Evolutionary conservation across 1,284 basidiomycete species (phyloP).

Genomic region (Ustilago nuda): DNA sequence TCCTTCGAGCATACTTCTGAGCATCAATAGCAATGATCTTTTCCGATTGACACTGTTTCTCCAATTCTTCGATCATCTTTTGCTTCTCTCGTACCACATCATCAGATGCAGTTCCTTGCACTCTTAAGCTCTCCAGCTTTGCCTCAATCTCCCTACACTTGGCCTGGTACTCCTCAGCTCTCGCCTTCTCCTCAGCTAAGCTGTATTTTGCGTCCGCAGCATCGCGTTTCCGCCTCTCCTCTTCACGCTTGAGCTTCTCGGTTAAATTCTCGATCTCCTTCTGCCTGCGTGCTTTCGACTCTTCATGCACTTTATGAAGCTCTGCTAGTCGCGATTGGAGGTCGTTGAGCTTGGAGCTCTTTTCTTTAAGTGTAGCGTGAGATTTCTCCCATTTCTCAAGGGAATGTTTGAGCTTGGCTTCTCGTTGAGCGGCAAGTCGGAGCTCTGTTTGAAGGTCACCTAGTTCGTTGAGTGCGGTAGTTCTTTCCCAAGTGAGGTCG

Average conservation of each 20-base stretch:
- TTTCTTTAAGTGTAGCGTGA: conserved; percentile 42
- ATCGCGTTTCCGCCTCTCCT: conserved; percentile 29
- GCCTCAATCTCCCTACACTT: conserved; percentile 8
- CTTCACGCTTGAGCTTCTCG: conserved; percentile 24
- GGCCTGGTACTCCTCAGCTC: conserved; percentile 9
- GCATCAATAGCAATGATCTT: conserved; percentile 43
- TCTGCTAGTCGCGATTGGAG: conserved; percentile 38
- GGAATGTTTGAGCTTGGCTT: conserved; percentile 44
- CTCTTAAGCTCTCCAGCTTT: conserved; percentile 17
- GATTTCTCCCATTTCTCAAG: conserved; percentile 49
- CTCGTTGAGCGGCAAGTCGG: conserved; percentile 42
- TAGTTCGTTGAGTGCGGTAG: conserved; percentile 31
- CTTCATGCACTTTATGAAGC: conserved; percentile 45
- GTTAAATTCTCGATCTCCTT: conserved; percentile 40
- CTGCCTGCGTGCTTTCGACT: conserved; percentile 42
- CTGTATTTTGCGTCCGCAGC: conserved; percentile 21
- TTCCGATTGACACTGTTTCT: conserved; percentile 32
- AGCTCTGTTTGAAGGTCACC: conserved; percentile 51
- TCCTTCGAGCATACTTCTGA: conserved; percentile 38
- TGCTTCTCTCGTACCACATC: conserved; percentile 25
- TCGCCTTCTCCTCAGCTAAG: conserved; percentile 15
- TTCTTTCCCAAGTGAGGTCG: conserved; percentile 39
- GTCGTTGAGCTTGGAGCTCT: conserved; percentile 31
- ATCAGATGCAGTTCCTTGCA: conserved; percentile 19
- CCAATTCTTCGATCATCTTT: conserved; percentile 27